These are phyloP conservation scores for Cyberlindnera saturnus DNA, from an alignment of 805 yeast genomes.

Conservation along the genomic window DNA sequence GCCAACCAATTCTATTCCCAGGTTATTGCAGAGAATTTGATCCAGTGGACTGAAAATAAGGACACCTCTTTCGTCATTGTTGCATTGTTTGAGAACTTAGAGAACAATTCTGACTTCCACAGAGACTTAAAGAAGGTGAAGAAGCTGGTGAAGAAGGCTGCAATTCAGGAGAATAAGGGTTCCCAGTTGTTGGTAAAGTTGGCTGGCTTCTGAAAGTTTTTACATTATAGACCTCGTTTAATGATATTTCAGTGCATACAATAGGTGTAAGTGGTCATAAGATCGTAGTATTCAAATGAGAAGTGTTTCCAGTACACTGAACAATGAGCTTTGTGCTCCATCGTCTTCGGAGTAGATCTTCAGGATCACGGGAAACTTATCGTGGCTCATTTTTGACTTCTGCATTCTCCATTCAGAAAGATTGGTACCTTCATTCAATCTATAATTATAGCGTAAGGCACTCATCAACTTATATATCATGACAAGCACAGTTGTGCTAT, in stretches of 20 bases:
- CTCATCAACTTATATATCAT: slow-evolving; percentile 2
- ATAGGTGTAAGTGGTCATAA: background rate
- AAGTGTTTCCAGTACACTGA: background rate
- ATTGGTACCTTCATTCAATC: slow-evolving; percentile 3
- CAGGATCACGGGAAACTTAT: background rate
- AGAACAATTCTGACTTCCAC: slow-evolving; percentile 40
- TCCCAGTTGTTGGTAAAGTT: slow-evolving; percentile 45
- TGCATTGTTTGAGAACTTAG: slow-evolving; percentile 65
- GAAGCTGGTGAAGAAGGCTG: slow-evolving; percentile 37
- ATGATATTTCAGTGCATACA: background rate
- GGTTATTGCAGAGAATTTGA: slow-evolving; percentile 43
- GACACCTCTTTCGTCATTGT: slow-evolving; percentile 78
- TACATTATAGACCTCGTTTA: background rate
- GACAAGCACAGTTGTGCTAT: background rate
- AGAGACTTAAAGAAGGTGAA: slow-evolving; percentile 48
- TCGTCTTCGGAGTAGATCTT: background rate
- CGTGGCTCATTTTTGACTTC: slow-evolving; percentile 5
- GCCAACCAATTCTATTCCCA: slow-evolving; percentile 48
- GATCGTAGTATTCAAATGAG: background rate
- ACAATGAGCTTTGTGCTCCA: background rate
- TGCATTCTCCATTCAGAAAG: slow-evolving; percentile 7
- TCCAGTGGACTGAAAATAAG: slow-evolving; percentile 62
- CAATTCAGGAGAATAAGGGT: slow-evolving; percentile 54
- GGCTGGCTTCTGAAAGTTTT: slow-evolving; percentile 11
- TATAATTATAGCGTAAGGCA: slow-evolving; percentile 9